Base-by-base conservation (phyloP, 331 rosid species). In the Prunus yedoensis region DNA sequence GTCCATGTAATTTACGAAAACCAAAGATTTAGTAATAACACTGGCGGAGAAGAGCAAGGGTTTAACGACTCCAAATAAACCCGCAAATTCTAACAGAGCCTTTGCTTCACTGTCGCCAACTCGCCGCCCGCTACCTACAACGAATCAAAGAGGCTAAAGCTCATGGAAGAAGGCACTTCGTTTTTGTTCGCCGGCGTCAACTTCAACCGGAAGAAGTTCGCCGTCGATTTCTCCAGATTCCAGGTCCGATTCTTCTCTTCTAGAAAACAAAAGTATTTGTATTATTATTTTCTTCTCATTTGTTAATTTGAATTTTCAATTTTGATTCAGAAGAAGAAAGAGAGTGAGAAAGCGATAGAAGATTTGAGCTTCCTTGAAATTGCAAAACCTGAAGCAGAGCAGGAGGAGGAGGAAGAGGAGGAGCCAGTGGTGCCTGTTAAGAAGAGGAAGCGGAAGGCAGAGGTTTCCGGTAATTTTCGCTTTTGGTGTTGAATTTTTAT, bases 141-240 rank as follows among this genome's bases (percentile, higher is more conserved):
- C 43, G 53, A 47, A 32, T 14, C 62, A 3, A 18, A 67, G 43
- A 68, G 23, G 17, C 74, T 5, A 1, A 62, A 51, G 17, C 43
- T n/a, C 35, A 93, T 94, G 97, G 83, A 80, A 6, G 89, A 81
- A 66, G 90, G 79, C 72, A 20, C 97, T 61, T 90, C 96, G 14
- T 89, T 87, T 77, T 78, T 94, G 86, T 94, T 94, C 83, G 51
- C 93, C 67, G 97, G 99, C 70, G 85, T 90, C 76, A 87, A 79
- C 72, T 94, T 94, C 68, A 78, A 94, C 66, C 78, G 87, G 76
- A 92, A 83, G 79, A 89, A 81, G 77, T 94, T 94, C 82, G 83
- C 89, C 77, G 3, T 49, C 21, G 99, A 92, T 70, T 89, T 94
- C 59, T 70, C 96, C 54, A 87, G 79, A 81, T 94, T 94, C 71